Evolutionary conservation across 2,329 filamentous ascomycete species (phyloP).

Genomic region (Meredithiella fracta): DNA sequence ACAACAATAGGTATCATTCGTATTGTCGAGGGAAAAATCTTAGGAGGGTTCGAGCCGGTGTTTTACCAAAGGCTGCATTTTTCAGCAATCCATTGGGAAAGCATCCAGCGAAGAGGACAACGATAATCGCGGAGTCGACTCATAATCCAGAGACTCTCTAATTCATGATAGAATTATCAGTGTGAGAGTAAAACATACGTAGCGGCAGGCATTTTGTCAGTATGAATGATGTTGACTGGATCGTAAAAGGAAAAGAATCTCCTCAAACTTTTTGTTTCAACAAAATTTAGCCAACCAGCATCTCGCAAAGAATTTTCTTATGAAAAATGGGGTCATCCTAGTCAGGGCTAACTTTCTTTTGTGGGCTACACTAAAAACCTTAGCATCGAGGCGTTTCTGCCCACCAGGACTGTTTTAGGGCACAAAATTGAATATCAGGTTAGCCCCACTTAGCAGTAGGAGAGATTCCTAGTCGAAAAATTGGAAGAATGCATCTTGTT

Average conservation of each 20-base stretch:
- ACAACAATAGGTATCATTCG: conserved; percentile 29
- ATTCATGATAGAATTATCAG: conserved; percentile 18
- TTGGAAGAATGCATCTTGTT: conserved; percentile 8
- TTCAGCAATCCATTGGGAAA: conserved; percentile 1
- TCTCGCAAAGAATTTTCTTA: neutral
- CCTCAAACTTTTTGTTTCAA: neutral
- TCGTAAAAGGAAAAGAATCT: conserved; percentile 9
- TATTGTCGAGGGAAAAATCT: conserved; percentile 39
- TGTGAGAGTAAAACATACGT: conserved; percentile 34
- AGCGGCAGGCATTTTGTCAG: conserved; percentile 31
- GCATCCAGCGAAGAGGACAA: conserved; percentile 61
- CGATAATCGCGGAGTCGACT: conserved; percentile 47
- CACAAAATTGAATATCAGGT: conserved; percentile 3
- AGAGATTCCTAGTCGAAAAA: conserved; percentile 10
- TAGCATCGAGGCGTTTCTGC: conserved; percentile 21
- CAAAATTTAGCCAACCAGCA: conserved; percentile 6
- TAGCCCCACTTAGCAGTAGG: conserved; percentile 7
- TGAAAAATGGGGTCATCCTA: conserved; percentile 4
- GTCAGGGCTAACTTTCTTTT: conserved; percentile 12
- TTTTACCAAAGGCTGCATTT: conserved; percentile 16
- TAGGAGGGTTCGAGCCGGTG: conserved; percentile 67
- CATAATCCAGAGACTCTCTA: conserved; percentile 9
- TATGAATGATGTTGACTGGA: conserved; percentile 13
- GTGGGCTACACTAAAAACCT: conserved; percentile 13
- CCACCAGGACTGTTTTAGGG: conserved; percentile 22